phyloP scores from a whole-genome alignment of 2,329 filamentous ascomycete genomes.

The Aureobasidium sp. region DNA sequence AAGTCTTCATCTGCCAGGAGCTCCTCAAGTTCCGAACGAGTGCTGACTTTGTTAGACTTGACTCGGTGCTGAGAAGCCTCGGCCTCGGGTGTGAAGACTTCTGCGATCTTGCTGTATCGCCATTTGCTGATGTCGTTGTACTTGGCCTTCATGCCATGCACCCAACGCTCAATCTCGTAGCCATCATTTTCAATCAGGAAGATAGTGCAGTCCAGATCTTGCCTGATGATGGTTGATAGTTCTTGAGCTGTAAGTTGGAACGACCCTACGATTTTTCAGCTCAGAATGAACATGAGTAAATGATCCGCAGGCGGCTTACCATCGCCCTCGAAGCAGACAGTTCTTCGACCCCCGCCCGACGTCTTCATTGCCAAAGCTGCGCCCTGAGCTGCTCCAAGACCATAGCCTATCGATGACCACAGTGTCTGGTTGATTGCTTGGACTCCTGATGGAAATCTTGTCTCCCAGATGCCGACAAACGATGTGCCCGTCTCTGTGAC shows the following conservation, averaged over 20 bases:
- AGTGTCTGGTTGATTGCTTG: slow-evolving; percentile 74
- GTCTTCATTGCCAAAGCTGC: slow-evolving; percentile 63
- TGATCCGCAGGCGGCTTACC: slow-evolving; percentile 48
- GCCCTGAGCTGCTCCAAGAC: slow-evolving; percentile 55
- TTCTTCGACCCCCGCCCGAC: slow-evolving; percentile 17
- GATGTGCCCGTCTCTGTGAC: slow-evolving; percentile 83
- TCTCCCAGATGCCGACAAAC: slow-evolving; percentile 84
- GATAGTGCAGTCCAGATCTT: slow-evolving; percentile 68
- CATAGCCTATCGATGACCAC: slow-evolving; percentile 62
- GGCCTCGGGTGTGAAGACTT: slow-evolving; percentile 16
- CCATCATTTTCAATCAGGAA: slow-evolving; percentile 85
- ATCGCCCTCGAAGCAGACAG: slow-evolving; percentile 12
- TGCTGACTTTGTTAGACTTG: slow-evolving; percentile 19
- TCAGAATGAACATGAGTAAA: slow-evolving; percentile 44
- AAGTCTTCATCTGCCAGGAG: slow-evolving; percentile 21
- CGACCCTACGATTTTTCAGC: slow-evolving; percentile 40
- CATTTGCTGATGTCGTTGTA: slow-evolving; percentile 43
- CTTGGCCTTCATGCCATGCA: slow-evolving; percentile 55
- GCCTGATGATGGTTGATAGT: slow-evolving; percentile 73
- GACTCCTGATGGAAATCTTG: slow-evolving; percentile 69
- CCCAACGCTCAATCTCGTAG: slow-evolving; percentile 82
- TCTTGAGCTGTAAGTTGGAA: slow-evolving; percentile 83
- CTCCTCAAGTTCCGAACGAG: slow-evolving; percentile 17
- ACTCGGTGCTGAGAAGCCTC: not conserved
- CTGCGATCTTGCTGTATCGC: slow-evolving; percentile 16